Conservation (phyloP, 2,329 filamentous ascomycete species). For the Colletotrichum lindemuthianum region DNA sequence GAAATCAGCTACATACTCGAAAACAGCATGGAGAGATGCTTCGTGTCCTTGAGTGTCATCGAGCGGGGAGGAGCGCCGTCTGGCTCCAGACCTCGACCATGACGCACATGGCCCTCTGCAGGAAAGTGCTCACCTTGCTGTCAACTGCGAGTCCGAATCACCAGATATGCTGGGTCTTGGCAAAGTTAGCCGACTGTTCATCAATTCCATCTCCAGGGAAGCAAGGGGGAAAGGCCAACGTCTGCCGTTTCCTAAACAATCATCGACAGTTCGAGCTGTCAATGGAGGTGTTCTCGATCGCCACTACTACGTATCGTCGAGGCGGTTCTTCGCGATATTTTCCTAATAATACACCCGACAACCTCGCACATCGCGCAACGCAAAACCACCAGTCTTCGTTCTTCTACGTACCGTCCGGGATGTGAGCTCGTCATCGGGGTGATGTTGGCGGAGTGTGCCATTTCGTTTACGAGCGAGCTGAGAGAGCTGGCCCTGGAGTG, state of each 20-base stretch:
- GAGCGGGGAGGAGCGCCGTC: neutral
- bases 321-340: too few relatives aligned
- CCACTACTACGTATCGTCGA: too few relatives aligned
- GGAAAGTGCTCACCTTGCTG: conserved; percentile 33
- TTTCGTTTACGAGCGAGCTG: conserved; percentile 42
- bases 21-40: neutral
- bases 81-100: neutral
- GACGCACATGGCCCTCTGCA: too few relatives aligned
- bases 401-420: conserved; percentile 41
- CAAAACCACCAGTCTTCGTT: neutral
- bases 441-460: conserved; percentile 35
- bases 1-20: conserved; percentile 32
- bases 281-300: too few relatives aligned
- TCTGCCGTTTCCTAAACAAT: too few relatives aligned
- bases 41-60: too few relatives aligned
- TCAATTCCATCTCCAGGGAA: neutral
- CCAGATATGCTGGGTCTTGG: conserved; percentile 23
- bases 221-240: neutral
- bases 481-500: conserved; percentile 46
- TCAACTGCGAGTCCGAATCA: conserved; percentile 36
- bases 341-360: too few relatives aligned
- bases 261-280: too few relatives aligned
- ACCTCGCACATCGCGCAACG: too few relatives aligned
- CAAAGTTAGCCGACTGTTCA: neutral
- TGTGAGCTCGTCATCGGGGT: conserved; percentile 40